Conservation (phyloP, 345 rosid genomes). For the Camelina neglecta region DNA sequence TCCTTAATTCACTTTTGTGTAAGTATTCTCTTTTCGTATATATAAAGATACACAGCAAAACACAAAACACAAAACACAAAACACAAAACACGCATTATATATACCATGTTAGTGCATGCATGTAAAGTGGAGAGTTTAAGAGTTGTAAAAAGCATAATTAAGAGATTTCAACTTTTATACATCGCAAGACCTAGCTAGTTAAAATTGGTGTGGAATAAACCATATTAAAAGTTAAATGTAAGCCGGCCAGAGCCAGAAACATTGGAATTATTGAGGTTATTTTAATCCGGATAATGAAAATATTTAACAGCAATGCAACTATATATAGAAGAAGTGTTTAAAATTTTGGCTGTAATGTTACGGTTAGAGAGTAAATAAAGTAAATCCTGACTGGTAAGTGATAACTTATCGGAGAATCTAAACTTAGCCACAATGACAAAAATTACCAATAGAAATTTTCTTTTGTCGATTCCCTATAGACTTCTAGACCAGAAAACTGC, state of each 20-base stretch:
- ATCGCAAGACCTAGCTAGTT: not conserved
- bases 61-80: no score
- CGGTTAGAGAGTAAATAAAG: no score
- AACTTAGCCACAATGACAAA: not conserved
- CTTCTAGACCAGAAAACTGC: not conserved
- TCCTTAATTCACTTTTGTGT: slow-evolving; percentile 31
- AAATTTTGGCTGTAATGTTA: no score
- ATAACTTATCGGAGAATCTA: not conserved
- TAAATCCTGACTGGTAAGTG: no score
- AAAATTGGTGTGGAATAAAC: not conserved
- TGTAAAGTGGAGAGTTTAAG: slow-evolving; percentile 6
- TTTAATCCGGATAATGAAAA: not conserved
- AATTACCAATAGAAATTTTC: not conserved
- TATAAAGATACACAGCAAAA: slow-evolving; percentile 15
- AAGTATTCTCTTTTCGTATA: slow-evolving; percentile 12
- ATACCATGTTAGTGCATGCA: slow-evolving; percentile 24
- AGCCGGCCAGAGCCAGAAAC: not conserved
- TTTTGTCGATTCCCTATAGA: not conserved
- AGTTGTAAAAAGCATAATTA: not conserved
- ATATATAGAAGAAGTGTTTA: not conserved
- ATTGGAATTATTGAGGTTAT: not conserved
- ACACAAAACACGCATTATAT: not conserved
- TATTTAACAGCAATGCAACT: not conserved
- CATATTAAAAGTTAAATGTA: not conserved
- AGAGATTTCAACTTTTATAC: slow-evolving; percentile 2